Percentiles rank a stretch among this genome's conserved stretches.
Evolutionary conservation across 352 stramenopile genomes (phyloP).

Genomic region (Globisporangium cederbergense): DNA sequence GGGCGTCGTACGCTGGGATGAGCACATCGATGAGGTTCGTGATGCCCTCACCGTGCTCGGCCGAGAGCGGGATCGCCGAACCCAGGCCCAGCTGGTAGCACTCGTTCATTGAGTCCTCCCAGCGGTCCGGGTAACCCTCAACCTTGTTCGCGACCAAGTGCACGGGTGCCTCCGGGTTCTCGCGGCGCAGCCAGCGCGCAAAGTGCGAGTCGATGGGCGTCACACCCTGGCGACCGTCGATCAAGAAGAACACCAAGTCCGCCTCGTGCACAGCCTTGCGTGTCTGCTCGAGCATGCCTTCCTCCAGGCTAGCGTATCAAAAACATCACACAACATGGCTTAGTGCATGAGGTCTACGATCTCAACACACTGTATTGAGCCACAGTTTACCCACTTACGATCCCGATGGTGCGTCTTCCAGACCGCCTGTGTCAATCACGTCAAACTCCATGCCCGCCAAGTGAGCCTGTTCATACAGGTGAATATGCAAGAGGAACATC

Average conservation of each 20-base stretch:
- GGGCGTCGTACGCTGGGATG: constrained; percentile 64
- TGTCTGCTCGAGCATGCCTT: constrained; percentile 80
- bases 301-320: constrained; percentile 37
- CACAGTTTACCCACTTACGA: constrained; percentile 23
- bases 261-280: constrained; percentile 70
- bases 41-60: constrained; percentile 74
- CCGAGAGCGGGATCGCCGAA: constrained; percentile 63
- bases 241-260: constrained; percentile 76
- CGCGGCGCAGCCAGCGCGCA: constrained; percentile 61
- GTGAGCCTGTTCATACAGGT: constrained; percentile 24
- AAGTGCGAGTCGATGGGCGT: constrained; percentile 82
- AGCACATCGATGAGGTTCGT: constrained; percentile 69
- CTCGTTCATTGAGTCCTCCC: constrained; percentile 67
- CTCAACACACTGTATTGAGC: not conserved
- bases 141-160: constrained; percentile 81
- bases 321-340: not conserved
- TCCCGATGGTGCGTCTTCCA: constrained; percentile 65
- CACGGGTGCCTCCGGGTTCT: constrained; percentile 55
- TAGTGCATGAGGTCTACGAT: not conserved
- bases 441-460: constrained; percentile 74
- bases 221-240: constrained; percentile 74
- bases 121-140: constrained; percentile 64
- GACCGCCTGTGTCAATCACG: constrained; percentile 78
- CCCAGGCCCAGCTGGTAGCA: constrained; percentile 76
- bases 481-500: not conserved